Evolutionary conservation across 768 basidiomycete species (phyloP), one percentile per base, ranked within the genome.

Genomic region (Psilocybe cyanescens): DNA sequence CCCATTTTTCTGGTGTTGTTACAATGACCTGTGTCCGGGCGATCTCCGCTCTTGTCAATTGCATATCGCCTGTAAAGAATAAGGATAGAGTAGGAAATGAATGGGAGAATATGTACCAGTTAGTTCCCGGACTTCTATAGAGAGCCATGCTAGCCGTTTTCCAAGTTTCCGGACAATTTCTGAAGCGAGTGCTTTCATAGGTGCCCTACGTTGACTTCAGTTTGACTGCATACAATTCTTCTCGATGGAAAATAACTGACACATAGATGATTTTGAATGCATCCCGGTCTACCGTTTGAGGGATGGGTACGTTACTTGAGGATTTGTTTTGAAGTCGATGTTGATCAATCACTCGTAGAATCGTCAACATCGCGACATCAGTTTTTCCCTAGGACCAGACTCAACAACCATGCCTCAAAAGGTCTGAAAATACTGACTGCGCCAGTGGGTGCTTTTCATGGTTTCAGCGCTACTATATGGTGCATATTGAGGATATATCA

Each of bases 1-100:
- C 97, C 97, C 97, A 99, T 74, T 99, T 99, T 73, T 99, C 97
- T 0, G 97, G 97, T 1, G 97, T 99, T 2, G 97, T 99, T 6
- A 99, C 95, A 60, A 99, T 99, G 48, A 99, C 90, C 71, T 98
- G 97, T 8, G 97, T 99, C 74, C 91, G 88, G 1, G 91, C 90
- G 61, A 99, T 95, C 76, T 99, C 97, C 39, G 87, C 83, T 73
- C 92, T 91, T 14, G 97, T 94, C 72, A 99, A 76, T 73, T 99
- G 97, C 96, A 99, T 99, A 70, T 99, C 97, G 75, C 97, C 83
- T 84, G 39, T 24, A 44, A 19, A 17, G 78, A n/a, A 44, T 51
- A 52, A 37, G 57, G 16, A 17, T n/a, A 48, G 28, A 49, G 37
- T 14, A 44, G n/a, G 41, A 57, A 0, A 7, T 33, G 30, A 16